phyloP scores from a whole-genome alignment of 139 green algal genomes.

The Ettlia oleoabundans region DNA sequence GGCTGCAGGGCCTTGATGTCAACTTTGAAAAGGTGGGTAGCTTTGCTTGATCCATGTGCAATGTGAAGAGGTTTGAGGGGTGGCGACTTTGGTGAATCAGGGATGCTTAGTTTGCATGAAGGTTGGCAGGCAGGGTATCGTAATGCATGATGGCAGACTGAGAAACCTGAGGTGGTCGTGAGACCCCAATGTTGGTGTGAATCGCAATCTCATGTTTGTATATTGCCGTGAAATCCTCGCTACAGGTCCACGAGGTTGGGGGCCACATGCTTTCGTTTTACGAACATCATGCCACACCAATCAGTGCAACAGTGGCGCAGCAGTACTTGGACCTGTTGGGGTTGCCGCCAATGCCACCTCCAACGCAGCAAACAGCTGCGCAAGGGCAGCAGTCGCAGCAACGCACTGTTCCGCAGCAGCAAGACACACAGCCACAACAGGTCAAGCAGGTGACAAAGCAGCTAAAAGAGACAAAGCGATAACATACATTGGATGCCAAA shows the following conservation, averaged over 20 bases:
- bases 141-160: neutral
- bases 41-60: no score
- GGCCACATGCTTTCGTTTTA: conserved; percentile 28
- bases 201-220: no score
- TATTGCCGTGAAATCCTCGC: neutral
- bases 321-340: conserved; percentile 18
- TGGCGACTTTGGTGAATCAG: no score
- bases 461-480: no score
- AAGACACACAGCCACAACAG: neutral
- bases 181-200: no score
- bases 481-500: no score
- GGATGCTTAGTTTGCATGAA: no score
- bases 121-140: neutral
- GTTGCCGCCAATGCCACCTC: neutral
- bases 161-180: neutral
- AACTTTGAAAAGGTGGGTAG: conserved; percentile 45
- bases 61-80: no score
- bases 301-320: neutral
- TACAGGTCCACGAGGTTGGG: conserved; percentile 18
- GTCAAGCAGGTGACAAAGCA: no score
- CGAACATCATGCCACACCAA: conserved; percentile 8
- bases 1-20: conserved; percentile 45
- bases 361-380: neutral
- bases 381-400: neutral
- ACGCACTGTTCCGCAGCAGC: neutral